Conservation (phyloP, 2,329 filamentous ascomycete species). For the Cladophialophora chaetospira region DNA sequence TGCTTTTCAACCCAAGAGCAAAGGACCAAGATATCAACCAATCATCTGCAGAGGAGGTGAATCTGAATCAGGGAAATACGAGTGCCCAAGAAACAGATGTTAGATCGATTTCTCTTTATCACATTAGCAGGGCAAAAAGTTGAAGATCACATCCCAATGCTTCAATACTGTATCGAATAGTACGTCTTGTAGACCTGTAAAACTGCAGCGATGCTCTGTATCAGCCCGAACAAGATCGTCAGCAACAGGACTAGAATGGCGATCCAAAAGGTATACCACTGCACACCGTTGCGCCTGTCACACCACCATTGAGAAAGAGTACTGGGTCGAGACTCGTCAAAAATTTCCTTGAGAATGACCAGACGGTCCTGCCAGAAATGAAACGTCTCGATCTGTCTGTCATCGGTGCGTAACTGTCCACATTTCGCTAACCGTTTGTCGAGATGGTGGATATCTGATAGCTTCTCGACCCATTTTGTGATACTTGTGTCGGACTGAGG, state of each 20-base stretch:
- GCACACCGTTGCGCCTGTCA: slow-evolving; percentile 38
- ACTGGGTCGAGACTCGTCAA: slow-evolving; percentile 43
- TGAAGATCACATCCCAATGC: too few relatives aligned
- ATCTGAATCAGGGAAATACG: too few relatives aligned
- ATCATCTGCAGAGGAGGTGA: too few relatives aligned
- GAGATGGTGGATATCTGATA: slow-evolving; percentile 30
- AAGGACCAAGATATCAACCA: too few relatives aligned
- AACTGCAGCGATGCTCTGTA: slow-evolving; percentile 40
- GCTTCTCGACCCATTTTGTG: slow-evolving; percentile 32
- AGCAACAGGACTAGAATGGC: slow-evolving; percentile 41
- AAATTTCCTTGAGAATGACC: slow-evolving; percentile 46
- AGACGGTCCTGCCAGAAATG: slow-evolving; percentile 48
- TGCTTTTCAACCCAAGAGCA: too few relatives aligned
- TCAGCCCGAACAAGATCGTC: slow-evolving; percentile 34
- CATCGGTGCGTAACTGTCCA: slow-evolving; percentile 37
- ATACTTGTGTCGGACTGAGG: slow-evolving; percentile 9
- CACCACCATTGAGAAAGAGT: slow-evolving; percentile 41
- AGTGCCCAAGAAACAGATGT: too few relatives aligned
- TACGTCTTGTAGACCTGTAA: too few relatives aligned
- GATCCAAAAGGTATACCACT: slow-evolving; percentile 48
- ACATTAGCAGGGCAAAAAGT: too few relatives aligned
- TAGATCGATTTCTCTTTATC: too few relatives aligned
- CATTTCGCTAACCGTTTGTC: slow-evolving; percentile 36
- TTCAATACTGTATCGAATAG: too few relatives aligned
- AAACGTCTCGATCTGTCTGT: slow-evolving; percentile 38